These are phyloP conservation scores for Nepenthes gracilis DNA, from an alignment of 148 eudicot genomes.

Conservation along the genomic window DNA sequence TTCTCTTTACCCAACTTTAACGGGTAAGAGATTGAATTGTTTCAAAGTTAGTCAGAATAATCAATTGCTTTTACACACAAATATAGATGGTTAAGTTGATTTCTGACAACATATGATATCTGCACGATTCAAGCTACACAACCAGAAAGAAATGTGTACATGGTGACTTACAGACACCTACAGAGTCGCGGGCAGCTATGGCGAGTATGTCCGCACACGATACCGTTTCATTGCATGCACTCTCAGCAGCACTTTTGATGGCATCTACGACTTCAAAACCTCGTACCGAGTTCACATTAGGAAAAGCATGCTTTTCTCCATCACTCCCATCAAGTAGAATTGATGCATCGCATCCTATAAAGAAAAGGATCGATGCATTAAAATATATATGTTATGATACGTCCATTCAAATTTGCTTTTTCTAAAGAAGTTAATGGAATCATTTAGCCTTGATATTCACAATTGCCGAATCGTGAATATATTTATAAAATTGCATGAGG, in stretches of 20 bases:
- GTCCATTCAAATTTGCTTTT: neutral
- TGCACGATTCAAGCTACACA: too few relatives aligned
- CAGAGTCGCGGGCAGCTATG: constrained; percentile 78
- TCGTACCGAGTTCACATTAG: constrained; percentile 57
- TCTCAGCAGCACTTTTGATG: constrained; percentile 62
- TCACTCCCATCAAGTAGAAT: constrained; percentile 57
- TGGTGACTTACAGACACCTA: constrained; percentile 28
- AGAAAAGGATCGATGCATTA: neutral
- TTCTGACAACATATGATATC: too few relatives aligned
- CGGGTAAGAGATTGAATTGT: too few relatives aligned
- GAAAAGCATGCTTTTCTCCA: constrained; percentile 52
- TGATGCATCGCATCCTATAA: constrained; percentile 73
- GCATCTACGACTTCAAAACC: constrained; percentile 68
- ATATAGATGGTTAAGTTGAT: too few relatives aligned
- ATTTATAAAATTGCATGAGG: too few relatives aligned
- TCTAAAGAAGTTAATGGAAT: neutral
- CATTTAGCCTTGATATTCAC: neutral
- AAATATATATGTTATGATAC: neutral
- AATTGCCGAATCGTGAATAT: neutral
- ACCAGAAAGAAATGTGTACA: too few relatives aligned
- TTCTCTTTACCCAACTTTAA: too few relatives aligned
- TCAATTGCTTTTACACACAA: too few relatives aligned
- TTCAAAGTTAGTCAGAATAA: too few relatives aligned
- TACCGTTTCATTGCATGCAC: constrained; percentile 51
- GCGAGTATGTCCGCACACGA: constrained; percentile 72